Conservation (phyloP, 148 eudicot species). For the Bassia scoparia region DNA sequence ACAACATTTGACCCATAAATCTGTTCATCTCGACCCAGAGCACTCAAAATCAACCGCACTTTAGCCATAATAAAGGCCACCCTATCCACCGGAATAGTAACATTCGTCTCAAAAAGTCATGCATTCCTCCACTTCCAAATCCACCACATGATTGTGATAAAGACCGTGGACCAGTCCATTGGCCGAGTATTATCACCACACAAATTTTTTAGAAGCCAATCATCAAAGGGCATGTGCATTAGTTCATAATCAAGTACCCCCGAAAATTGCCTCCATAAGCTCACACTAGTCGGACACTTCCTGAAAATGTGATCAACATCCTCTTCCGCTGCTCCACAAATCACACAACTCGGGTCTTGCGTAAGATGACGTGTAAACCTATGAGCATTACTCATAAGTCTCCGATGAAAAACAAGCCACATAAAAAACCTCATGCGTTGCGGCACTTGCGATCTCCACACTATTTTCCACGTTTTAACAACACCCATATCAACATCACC, state of each 20-base stretch:
- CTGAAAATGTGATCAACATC: not conserved
- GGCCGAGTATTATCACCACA: not conserved
- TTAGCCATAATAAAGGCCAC: not conserved
- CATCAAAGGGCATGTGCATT: not conserved
- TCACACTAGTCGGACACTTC: not conserved
- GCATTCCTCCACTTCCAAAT: not conserved
- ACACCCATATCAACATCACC: fast-evolving
- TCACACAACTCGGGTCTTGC: not conserved
- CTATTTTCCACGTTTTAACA: not conserved
- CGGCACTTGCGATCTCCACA: not conserved
- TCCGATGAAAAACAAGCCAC: not conserved
- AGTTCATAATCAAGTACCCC: not conserved
- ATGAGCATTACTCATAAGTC: not conserved
- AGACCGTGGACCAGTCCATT: not conserved
- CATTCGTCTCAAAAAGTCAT: not conserved
- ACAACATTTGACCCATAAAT: no score
- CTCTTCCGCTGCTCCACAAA: not conserved
- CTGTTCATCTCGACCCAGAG: not conserved
- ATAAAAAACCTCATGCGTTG: not conserved
- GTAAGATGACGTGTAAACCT: not conserved
- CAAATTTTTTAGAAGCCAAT: not conserved
- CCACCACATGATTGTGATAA: not conserved
- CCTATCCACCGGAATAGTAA: not conserved
- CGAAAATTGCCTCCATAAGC: not conserved
- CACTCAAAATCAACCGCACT: not conserved